Percentiles rank a stretch among this genome's conserved stretches.
Evolutionary conservation across 1,284 basidiomycete species (phyloP).

Genomic region (Malassezia psittaci): DNA sequence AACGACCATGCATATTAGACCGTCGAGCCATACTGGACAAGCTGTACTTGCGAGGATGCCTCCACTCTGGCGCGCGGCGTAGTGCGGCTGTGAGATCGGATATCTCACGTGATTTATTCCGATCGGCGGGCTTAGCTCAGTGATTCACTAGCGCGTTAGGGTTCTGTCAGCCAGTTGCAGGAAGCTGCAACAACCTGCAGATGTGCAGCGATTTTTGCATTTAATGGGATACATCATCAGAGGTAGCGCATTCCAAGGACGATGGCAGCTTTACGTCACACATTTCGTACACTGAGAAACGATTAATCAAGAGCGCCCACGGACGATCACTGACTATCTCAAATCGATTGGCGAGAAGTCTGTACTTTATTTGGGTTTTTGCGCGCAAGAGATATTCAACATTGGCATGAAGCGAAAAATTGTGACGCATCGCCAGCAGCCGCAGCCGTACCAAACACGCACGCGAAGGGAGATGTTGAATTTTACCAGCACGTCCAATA

Average conservation of each 20-base stretch:
- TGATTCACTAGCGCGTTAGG: no score
- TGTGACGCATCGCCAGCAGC: conserved; percentile 1
- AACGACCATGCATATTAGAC: conserved; percentile 2
- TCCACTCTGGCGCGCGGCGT: background rate
- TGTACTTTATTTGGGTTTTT: no score
- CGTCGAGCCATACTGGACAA: conserved; percentile 1
- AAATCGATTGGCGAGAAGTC: background rate
- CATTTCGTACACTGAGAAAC: background rate
- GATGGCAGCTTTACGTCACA: background rate
- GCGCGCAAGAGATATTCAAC: no score
- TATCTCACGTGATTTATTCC: background rate
- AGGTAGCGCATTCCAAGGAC: background rate
- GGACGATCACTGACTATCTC: background rate
- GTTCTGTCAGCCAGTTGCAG: no score
- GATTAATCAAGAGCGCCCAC: background rate
- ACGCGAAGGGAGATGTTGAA: background rate
- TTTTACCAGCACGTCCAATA: conserved; percentile 5
- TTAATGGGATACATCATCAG: background rate
- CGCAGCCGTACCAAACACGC: background rate
- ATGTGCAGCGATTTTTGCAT: background rate
- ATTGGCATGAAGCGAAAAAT: background rate
- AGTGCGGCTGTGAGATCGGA: background rate
- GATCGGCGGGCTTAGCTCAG: background rate
- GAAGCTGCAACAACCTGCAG: background rate
- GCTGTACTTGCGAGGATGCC: background rate